phyloP scores from a whole-genome alignment of 179 eudicot genomes.

The Gypsophila paniculata region DNA sequence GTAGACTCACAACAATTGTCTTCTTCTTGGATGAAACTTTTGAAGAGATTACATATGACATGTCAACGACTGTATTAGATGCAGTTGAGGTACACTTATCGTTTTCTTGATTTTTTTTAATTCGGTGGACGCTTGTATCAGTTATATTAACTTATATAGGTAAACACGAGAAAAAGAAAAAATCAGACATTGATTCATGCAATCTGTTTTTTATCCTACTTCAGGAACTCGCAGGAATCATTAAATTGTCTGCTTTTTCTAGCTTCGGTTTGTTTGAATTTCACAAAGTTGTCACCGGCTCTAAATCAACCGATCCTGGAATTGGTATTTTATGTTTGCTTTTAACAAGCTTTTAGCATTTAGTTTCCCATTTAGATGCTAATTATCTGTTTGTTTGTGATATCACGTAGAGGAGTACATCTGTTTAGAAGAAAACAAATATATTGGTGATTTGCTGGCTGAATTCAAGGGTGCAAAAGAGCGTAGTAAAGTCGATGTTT shows the following conservation, averaged over 20 bases:
- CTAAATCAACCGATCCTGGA: slow-evolving; percentile 87
- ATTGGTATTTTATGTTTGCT: slow-evolving; percentile 48
- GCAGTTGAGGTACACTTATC: slow-evolving; percentile 73
- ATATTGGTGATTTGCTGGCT: slow-evolving; percentile 84
- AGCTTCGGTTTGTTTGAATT: slow-evolving; percentile 95
- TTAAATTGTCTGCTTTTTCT: slow-evolving; percentile 74
- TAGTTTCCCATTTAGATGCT: slow-evolving; percentile 8
- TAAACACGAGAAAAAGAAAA: no score
- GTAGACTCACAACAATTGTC: slow-evolving; percentile 85
- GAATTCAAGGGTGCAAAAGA: slow-evolving; percentile 95
- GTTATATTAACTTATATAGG: no score
- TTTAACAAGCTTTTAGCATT: background rate
- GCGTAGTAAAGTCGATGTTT: slow-evolving; percentile 84
- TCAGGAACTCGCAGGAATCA: slow-evolving; percentile 94
- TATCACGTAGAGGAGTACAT: slow-evolving; percentile 70
- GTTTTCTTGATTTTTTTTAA: no score
- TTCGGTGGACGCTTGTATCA: no score
- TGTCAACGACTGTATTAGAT: slow-evolving; percentile 95
- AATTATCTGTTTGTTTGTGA: background rate
- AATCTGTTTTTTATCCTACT: no score
- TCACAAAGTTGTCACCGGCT: slow-evolving; percentile 70
- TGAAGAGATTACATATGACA: slow-evolving; percentile 93
- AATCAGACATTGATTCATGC: no score
- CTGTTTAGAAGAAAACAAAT: slow-evolving; percentile 89
- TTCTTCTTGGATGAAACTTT: slow-evolving; percentile 98